Evolutionary conservation across 306 rosid genomes (phyloP).

Genomic region (Delonix regia): DNA sequence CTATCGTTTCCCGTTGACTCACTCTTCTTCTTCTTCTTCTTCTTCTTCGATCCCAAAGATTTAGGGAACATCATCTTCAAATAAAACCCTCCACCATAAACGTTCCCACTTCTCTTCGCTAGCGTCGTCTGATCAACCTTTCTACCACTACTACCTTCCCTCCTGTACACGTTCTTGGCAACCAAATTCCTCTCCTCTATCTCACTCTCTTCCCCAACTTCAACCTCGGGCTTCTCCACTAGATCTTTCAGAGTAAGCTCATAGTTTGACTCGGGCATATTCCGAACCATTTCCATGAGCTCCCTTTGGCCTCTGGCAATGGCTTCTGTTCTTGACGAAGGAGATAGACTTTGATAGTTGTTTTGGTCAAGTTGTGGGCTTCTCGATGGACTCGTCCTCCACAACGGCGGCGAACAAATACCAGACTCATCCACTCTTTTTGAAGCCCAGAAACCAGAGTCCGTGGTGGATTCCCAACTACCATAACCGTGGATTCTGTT

Average conservation of each 20-base stretch:
- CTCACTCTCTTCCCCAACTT: slow-evolving; percentile 15
- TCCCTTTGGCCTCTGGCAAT: slow-evolving; percentile 83
- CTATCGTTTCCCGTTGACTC: slow-evolving; percentile 40
- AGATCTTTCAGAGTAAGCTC: slow-evolving; percentile 87
- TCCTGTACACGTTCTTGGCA: slow-evolving; percentile 25
- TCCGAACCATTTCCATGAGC: slow-evolving; percentile 86
- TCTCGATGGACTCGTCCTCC: slow-evolving; percentile 38
- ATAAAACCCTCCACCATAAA: slow-evolving; percentile 71
- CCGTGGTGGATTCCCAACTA: slow-evolving; percentile 37
- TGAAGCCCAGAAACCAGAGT: slow-evolving; percentile 35
- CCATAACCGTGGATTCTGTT: neutral
- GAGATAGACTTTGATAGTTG: slow-evolving; percentile 60
- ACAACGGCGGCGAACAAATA: slow-evolving; percentile 64
- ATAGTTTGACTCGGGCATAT: slow-evolving; percentile 83
- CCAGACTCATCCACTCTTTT: slow-evolving; percentile 45
- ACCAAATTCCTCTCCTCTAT: slow-evolving; percentile 25
- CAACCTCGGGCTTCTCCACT: slow-evolving; percentile 55
- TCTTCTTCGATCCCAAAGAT: slow-evolving; percentile 50
- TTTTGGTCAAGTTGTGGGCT: slow-evolving; percentile 39
- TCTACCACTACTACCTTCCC: slow-evolving; percentile 33
- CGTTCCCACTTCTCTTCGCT: slow-evolving; percentile 39
- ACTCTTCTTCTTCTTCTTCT: slow-evolving; percentile 42
- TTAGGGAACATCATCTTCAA: slow-evolving; percentile 75
- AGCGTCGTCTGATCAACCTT: slow-evolving; percentile 37
- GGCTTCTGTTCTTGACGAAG: slow-evolving; percentile 64